Conservation (phyloP, 106 monocot species). For the Allium cepa region DNA sequence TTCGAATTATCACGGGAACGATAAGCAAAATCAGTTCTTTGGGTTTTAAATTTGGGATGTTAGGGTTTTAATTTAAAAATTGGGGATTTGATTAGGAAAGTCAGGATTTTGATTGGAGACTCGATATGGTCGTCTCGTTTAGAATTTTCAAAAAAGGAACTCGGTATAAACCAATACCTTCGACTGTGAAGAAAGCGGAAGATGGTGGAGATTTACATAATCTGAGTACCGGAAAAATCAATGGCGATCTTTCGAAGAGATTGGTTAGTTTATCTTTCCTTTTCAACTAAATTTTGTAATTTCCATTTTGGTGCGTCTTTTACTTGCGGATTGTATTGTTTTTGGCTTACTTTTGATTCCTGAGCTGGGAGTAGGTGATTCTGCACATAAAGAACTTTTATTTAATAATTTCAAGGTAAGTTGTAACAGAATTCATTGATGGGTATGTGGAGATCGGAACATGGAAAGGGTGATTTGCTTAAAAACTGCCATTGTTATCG, state of each 20-base stretch:
- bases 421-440: background rate
- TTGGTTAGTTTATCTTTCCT: background rate
- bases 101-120: background rate
- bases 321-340: background rate
- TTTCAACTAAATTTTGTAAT: no score
- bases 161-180: conserved; percentile 4
- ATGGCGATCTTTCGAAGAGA: conserved; percentile 1
- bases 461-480: no score
- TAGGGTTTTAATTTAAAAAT: no score
- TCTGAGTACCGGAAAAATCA: background rate
- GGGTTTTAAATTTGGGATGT: no score
- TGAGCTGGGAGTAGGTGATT: background rate
- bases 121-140: conserved; percentile 12
- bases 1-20: no score
- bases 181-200: background rate
- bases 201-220: background rate
- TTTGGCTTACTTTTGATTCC: background rate
- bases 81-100: background rate
- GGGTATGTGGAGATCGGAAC: background rate
- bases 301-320: no score
- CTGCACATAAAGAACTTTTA: background rate
- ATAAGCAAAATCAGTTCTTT: no score
- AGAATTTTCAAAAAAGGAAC: conserved; percentile 9
- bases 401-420: background rate
- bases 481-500: no score